A percentile compares a stretch with the other conserved stretches of the same genome.
phyloP scores from a whole-genome alignment of 306 rosid genomes.

The Pachyrhizus erosus region DNA sequence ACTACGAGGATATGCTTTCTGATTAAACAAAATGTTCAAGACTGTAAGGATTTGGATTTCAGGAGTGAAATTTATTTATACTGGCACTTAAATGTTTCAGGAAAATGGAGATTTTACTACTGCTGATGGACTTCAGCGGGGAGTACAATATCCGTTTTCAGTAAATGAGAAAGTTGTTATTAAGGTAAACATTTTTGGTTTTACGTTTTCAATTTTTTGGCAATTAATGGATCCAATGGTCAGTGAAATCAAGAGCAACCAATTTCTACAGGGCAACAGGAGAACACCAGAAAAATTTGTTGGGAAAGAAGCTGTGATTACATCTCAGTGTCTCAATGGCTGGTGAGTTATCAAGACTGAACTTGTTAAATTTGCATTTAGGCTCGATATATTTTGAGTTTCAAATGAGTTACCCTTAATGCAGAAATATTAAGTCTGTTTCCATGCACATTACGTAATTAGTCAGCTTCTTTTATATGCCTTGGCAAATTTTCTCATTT shows the following conservation, averaged over 20 bases:
- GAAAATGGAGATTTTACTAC: constrained; percentile 77
- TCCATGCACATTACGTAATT: neutral
- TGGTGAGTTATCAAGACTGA: constrained; percentile 70
- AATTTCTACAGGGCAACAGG: constrained; percentile 81
- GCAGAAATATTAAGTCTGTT: neutral
- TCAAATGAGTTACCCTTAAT: constrained; percentile 10
- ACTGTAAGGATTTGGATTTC: constrained; percentile 31
- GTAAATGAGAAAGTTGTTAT: constrained; percentile 92
- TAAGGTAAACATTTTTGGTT: constrained; percentile 64
- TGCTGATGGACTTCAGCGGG: constrained; percentile 70
- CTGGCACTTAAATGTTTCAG: constrained; percentile 50
- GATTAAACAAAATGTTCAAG: constrained; percentile 2
- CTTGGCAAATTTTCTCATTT: neutral
- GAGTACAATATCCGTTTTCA: constrained; percentile 94
- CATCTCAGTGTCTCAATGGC: constrained; percentile 99
- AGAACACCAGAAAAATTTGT: constrained; percentile 98
- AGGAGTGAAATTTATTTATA: constrained; percentile 31
- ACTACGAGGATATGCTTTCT: constrained; percentile 7
- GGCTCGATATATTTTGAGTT: constrained; percentile 19
- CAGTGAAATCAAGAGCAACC: constrained; percentile 35
- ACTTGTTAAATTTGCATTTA: constrained; percentile 34
- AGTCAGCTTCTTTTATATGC: constrained; percentile 1
- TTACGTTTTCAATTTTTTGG: constrained; percentile 25
- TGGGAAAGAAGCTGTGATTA: constrained; percentile 98
- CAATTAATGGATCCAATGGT: constrained; percentile 15